Evolutionary conservation across 2,329 filamentous ascomycete genomes (phyloP), one percentile per base, ranked within the genome.

Genomic region (Thermomyces lanuginosus): DNA sequence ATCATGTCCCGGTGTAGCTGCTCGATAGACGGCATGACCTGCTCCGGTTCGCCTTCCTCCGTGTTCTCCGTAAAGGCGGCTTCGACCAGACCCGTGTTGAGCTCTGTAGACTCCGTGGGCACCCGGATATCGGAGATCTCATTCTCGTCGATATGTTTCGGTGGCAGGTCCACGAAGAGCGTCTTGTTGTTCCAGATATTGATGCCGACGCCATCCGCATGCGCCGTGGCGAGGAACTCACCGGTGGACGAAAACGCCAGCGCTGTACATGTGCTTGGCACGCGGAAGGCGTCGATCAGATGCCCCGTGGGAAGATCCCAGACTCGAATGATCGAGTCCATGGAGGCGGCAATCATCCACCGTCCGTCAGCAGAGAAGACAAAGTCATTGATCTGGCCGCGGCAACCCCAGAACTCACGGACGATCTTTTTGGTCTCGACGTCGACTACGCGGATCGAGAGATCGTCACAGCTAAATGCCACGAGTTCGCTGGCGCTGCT

Each of bases 231-330:
- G n/a, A 98, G 66, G 42, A 83, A 95, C 45, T 98, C 89, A 8
- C 86, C 89, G 0, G 82, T 92, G 1, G 65, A 64, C 0, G 89
- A 92, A 61, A 95, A 92, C 5, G 84, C 72, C 8, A 98, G 61
- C 2, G 82, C 76, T 9, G 74, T 89, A 49, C 84, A 92, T 7
- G 76, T 73, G 28, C 68, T 76, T 29, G 74, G 71, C 4, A 91
- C 68, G 31, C 72, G 72, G 54, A 98, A 83, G 2, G 80, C 81
- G 47, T 98, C 89, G 35, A 98, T 89, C 8, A 98, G 64, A 54
- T 98, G 86, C 14, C 83, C 86, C 0, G 91, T 98, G 0, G 89
- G 82, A 15, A 98, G 61, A 56, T 98, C 91, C 83, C 89, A 98
- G 5, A 95, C 71, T 21, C 89, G 72, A 26, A 93, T 61, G 4